Percentiles rank a stretch among this genome's conserved stretches.
phyloP scores from a whole-genome alignment of 441 rosid species.

The California macrophylla region DNA sequence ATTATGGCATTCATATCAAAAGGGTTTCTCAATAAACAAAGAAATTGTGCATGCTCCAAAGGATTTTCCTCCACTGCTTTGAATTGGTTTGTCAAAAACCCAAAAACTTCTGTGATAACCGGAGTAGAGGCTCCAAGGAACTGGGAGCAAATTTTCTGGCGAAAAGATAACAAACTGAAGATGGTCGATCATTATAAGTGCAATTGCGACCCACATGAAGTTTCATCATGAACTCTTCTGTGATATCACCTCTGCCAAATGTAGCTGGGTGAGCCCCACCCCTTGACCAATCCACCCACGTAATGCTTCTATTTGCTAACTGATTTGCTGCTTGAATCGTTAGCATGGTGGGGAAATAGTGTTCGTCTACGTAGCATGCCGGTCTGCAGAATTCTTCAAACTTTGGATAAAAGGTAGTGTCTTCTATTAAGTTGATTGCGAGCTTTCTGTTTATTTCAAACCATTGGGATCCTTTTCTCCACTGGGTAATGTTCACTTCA shows the following conservation, averaged over 20 bases:
- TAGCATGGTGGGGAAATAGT: conserved; percentile 86
- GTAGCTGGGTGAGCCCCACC: conserved; percentile 94
- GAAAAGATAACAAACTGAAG: conserved; percentile 66
- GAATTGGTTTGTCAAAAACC: background rate
- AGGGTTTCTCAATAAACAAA: background rate
- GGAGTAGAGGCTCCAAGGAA: conserved; percentile 50
- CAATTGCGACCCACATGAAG: conserved; percentile 34
- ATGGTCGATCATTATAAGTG: conserved; percentile 48
- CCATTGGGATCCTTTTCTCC: conserved; percentile 98
- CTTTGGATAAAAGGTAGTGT: conserved; percentile 44
- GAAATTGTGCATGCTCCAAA: background rate
- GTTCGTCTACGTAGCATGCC: conserved; percentile 84
- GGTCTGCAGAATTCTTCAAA: conserved; percentile 68
- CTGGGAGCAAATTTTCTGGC: conserved; percentile 79
- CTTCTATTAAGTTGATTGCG: conserved; percentile 57
- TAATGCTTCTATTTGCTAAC: conserved; percentile 70
- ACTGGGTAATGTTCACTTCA: conserved; percentile 55
- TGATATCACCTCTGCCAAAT: conserved; percentile 57
- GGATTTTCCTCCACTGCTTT: background rate
- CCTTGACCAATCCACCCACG: conserved; percentile 95
- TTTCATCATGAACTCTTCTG: conserved; percentile 57
- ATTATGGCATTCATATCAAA: background rate
- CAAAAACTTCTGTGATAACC: background rate
- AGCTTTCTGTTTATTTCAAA: conserved; percentile 68
- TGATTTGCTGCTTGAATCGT: conserved; percentile 42